Conservation (phyloP, 371 early-diverging fungal species). For the Circinella umbellata region DNA sequence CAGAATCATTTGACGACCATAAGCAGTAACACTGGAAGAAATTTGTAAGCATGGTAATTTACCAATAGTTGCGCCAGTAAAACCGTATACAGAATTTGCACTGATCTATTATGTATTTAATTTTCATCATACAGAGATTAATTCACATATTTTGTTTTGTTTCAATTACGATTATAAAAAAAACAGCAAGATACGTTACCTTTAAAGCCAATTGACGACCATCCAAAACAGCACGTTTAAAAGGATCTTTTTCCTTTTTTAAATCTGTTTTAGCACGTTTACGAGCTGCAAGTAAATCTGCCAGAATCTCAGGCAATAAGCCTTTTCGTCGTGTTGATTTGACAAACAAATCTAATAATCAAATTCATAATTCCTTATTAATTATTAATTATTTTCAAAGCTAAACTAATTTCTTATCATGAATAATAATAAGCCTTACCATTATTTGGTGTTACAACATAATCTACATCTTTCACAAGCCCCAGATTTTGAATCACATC, state of each 20-base stretch:
- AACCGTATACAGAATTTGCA: conserved; percentile 99
- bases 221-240: conserved; percentile 92
- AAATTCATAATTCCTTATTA: neutral
- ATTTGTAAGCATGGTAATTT: conserved; percentile 98
- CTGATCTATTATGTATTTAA: conserved; percentile 68
- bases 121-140: neutral
- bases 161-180: too few species aligned
- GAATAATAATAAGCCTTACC: conserved; percentile 40
- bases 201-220: conserved; percentile 99
- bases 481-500: conserved; percentile 63
- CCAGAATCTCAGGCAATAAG: conserved; percentile 93
- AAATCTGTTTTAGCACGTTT: conserved; percentile 96
- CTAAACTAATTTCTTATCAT: neutral
- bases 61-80: conserved; percentile 98
- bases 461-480: conserved; percentile 79
- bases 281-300: conserved; percentile 93
- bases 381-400: too few species aligned
- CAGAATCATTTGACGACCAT: conserved; percentile 99
- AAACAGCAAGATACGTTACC: conserved; percentile 23
- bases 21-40: conserved; percentile 98
- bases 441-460: conserved; percentile 87
- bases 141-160: too few species aligned
- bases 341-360: conserved; percentile 80
- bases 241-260: conserved; percentile 94
- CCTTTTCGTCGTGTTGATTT: conserved; percentile 81